A percentile compares a stretch with the other conserved stretches of the same genome.
Conservation (phyloP, 805 yeast genomes). For the Metschnikowia lochheadii region DNA sequence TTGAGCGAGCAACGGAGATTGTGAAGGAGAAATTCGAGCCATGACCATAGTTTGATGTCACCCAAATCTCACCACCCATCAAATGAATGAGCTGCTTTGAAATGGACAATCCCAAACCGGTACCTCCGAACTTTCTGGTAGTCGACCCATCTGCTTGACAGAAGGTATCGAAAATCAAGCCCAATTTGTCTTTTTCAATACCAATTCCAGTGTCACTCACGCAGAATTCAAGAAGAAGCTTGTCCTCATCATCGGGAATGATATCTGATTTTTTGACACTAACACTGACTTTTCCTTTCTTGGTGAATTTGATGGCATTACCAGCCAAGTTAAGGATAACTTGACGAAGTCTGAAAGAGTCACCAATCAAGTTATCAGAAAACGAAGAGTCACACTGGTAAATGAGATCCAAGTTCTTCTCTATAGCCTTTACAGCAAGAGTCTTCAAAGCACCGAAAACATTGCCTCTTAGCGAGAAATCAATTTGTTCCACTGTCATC, state of each 20-base stretch:
- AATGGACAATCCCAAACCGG: constrained; percentile 84
- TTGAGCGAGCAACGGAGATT: constrained; percentile 70
- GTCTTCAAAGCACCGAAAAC: constrained; percentile 89
- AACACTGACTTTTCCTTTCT: constrained; percentile 74
- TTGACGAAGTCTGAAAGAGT: constrained; percentile 82
- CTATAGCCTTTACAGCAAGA: constrained; percentile 84
- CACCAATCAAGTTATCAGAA: constrained; percentile 85
- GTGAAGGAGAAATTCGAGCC: constrained; percentile 86
- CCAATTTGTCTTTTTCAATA: constrained; percentile 78
- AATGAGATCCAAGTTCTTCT: constrained; percentile 72
- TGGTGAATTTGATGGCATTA: constrained; percentile 85
- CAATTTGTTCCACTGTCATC: constrained; percentile 89
- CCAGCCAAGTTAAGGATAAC: constrained; percentile 85
- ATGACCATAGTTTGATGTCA: constrained; percentile 69
- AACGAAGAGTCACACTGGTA: constrained; percentile 82
- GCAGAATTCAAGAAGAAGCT: constrained; percentile 68
- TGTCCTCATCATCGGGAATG: constrained; percentile 33
- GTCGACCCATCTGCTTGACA: constrained; percentile 95
- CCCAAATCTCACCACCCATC: constrained; percentile 96
- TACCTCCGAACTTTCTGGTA: constrained; percentile 89
- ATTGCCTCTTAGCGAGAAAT: constrained; percentile 80
- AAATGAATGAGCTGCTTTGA: constrained; percentile 82
- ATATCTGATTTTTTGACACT: constrained; percentile 55
- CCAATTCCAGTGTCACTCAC: constrained; percentile 92
- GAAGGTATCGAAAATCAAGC: constrained; percentile 81